Percentiles rank a stretch among this genome's conserved stretches.
These are phyloP conservation scores for Cercophora scortea DNA, from an alignment of 495 filamentous ascomycete genomes.

Conservation along the genomic window DNA sequence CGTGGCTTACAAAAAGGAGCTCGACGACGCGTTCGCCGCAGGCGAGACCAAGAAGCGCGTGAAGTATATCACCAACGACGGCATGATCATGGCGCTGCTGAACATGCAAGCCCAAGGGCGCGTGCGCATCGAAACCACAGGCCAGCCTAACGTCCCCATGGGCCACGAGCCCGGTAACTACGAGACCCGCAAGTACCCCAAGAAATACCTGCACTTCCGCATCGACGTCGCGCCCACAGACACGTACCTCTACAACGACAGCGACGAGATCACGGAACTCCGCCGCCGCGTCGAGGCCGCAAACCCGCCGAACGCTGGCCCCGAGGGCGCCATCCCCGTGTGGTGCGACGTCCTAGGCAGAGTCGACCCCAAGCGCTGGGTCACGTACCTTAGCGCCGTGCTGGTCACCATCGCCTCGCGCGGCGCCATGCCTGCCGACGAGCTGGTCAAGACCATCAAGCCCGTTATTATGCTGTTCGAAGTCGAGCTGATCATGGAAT, in stretches of 20 bases:
- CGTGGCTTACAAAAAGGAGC: slow-evolving; percentile 46
- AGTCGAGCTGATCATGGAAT: slow-evolving; percentile 55
- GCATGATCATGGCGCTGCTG: slow-evolving; percentile 58
- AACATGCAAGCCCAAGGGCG: slow-evolving; percentile 58
- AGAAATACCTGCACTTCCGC: slow-evolving; percentile 50
- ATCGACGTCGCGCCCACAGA: slow-evolving; percentile 51
- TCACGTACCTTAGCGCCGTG: slow-evolving; percentile 50
- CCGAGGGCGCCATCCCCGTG: slow-evolving; percentile 50
- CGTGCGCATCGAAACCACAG: slow-evolving; percentile 45
- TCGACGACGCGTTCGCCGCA: slow-evolving; percentile 47
- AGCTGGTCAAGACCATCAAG: slow-evolving; percentile 47
- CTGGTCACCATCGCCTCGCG: slow-evolving; percentile 51
- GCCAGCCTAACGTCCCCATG: slow-evolving; percentile 59
- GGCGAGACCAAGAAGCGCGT: slow-evolving; percentile 22
- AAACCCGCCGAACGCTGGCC: slow-evolving; percentile 17
- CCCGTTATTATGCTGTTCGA: slow-evolving; percentile 63
- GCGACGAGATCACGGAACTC: slow-evolving; percentile 36
- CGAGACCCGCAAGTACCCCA: slow-evolving; percentile 62
- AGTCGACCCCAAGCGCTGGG: slow-evolving; percentile 57
- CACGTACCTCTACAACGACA: slow-evolving; percentile 54
- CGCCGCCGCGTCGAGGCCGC: slow-evolving; percentile 24
- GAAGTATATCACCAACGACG: slow-evolving; percentile 49
- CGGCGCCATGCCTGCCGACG: slow-evolving; percentile 46
- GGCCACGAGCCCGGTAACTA: slow-evolving; percentile 69
- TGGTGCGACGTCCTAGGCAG: slow-evolving; percentile 74